Conservation (phyloP, 1,139 yeast species). For the Yamadazyma mexicana region DNA sequence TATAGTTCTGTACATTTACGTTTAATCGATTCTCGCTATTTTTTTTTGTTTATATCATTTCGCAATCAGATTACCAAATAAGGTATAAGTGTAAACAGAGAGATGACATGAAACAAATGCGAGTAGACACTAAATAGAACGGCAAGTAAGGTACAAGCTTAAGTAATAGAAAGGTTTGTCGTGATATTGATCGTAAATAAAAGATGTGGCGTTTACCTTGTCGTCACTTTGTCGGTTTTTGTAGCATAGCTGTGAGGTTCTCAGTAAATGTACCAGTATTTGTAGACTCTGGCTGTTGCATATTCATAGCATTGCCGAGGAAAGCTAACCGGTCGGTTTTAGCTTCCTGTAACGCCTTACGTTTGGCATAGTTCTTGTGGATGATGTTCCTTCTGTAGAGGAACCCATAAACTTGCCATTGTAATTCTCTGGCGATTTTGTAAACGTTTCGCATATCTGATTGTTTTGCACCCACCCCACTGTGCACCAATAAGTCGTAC, state of each 20-base stretch:
- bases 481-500: slow-evolving; percentile 36
- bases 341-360: slow-evolving; percentile 21
- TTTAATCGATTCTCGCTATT: not conserved
- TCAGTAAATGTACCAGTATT: slow-evolving; percentile 2
- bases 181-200: not conserved
- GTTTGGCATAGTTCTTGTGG: slow-evolving; percentile 22
- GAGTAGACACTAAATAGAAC: no score
- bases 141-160: no score
- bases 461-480: slow-evolving; percentile 29
- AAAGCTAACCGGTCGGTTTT: slow-evolving; percentile 19
- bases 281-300: not conserved
- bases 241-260: slow-evolving; percentile 6
- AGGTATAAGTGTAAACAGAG: slow-evolving; percentile 4
- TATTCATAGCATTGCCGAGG: slow-evolving; percentile 2
- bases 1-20: not conserved
- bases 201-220: no score
- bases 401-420: slow-evolving; percentile 38
- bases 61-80: slow-evolving; percentile 5
- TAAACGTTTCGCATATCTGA: slow-evolving; percentile 31
- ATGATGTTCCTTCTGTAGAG: slow-evolving; percentile 29
- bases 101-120: slow-evolving; percentile 1
- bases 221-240: not conserved
- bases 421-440: slow-evolving; percentile 34
- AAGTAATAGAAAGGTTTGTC: not conserved
- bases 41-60: slow-evolving; percentile 1